A percentile compares a stretch with the other conserved stretches of the same genome.
Conservation (phyloP, 2,329 filamentous ascomycete species). For the Fusarium redolens region DNA sequence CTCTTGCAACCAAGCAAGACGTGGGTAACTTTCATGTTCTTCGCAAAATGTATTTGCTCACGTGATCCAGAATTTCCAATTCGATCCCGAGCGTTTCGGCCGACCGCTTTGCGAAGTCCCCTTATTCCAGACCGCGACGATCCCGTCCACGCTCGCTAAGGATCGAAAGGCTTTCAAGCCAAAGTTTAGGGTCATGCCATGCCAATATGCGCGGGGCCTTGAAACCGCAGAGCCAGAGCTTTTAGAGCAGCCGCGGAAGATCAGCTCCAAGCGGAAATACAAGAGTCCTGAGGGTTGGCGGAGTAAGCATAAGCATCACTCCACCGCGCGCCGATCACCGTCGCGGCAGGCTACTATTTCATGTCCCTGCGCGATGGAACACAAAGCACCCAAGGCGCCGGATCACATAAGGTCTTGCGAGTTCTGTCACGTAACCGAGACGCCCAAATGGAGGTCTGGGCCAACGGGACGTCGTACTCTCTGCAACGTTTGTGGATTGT, state of each 20-base stretch:
- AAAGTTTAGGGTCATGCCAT: neutral
- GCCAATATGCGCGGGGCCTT: neutral
- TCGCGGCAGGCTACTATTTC: neutral
- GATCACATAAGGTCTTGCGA: neutral
- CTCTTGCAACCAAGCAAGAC: neutral
- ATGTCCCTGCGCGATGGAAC: neutral
- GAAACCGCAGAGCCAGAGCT: neutral
- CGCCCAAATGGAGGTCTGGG: constrained; percentile 17
- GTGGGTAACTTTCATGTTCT: neutral
- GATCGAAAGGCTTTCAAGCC: neutral
- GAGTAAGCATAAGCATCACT: neutral
- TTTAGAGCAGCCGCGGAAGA: neutral
- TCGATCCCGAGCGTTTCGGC: constrained; percentile 11
- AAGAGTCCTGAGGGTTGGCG: neutral
- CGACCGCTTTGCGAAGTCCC: constrained; percentile 9
- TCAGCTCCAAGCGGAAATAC: neutral
- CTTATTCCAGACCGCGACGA: constrained; percentile 4
- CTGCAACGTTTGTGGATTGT: constrained; percentile 22
- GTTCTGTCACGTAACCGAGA: neutral
- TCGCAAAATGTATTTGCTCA: neutral
- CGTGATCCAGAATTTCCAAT: constrained; percentile 1
- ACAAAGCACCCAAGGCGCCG: neutral
- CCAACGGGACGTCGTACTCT: neutral
- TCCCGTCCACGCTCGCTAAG: neutral
- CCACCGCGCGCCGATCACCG: neutral